phyloP scores from a whole-genome alignment of 2,329 filamentous ascomycete species.

The Fusarium mundagurra region DNA sequence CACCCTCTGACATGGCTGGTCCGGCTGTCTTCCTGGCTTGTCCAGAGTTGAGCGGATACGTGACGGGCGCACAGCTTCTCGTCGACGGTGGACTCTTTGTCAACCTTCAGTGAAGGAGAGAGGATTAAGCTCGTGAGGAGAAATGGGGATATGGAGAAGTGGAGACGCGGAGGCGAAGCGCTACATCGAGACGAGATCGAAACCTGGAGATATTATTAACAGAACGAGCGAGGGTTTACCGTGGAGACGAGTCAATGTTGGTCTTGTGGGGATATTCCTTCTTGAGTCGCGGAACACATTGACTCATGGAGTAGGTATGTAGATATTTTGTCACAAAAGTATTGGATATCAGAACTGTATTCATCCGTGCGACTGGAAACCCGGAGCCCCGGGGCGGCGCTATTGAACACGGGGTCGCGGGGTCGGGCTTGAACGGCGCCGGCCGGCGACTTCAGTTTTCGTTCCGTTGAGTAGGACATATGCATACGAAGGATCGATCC shows the following conservation, averaged over 20 bases:
- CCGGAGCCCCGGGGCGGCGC: slow-evolving; percentile 22
- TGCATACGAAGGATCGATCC: slow-evolving; percentile 5
- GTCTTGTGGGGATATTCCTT: neutral
- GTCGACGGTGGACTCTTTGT: slow-evolving; percentile 93
- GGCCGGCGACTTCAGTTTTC: slow-evolving; percentile 12
- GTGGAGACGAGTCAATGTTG: slow-evolving; percentile 18
- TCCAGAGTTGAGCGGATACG: slow-evolving; percentile 80
- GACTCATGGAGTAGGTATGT: slow-evolving; percentile 22
- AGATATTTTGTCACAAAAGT: neutral
- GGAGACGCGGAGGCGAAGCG: slow-evolving; percentile 19
- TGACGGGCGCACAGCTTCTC: slow-evolving; percentile 83
- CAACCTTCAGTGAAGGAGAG: slow-evolving; percentile 74
- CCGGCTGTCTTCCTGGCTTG: slow-evolving; percentile 87
- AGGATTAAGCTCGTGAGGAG: slow-evolving; percentile 32
- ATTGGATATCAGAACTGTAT: slow-evolving; percentile 10
- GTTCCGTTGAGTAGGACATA: neutral
- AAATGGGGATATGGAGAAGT: slow-evolving; percentile 22
- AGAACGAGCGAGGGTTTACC: slow-evolving; percentile 5
- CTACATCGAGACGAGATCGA: neutral
- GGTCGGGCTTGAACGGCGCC: slow-evolving; percentile 30
- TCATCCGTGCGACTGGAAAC: slow-evolving; percentile 10
- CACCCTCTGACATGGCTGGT: slow-evolving; percentile 78
- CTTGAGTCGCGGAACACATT: slow-evolving; percentile 14
- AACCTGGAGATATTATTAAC: slow-evolving; percentile 7
- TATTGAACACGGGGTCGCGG: slow-evolving; percentile 15